Conservation (phyloP, 331 rosid genomes). For the Stylosanthes scabra region DNA sequence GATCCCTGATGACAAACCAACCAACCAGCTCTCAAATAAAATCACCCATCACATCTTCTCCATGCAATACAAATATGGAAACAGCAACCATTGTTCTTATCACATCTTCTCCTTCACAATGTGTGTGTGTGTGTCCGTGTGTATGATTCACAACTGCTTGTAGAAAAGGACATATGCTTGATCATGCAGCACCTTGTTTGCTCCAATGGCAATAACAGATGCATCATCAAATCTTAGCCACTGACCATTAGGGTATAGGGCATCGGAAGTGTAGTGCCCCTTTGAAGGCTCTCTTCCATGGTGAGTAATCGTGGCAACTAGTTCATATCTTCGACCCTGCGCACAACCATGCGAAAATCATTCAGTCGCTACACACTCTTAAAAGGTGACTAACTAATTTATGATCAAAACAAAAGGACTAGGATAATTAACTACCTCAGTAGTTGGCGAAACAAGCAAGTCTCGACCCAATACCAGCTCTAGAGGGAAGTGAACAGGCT, state of each 20-base stretch:
- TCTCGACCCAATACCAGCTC: slow-evolving; percentile 82
- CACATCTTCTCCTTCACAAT: background rate
- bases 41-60: slow-evolving; percentile 31
- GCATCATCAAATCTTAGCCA: slow-evolving; percentile 97
- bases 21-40: slow-evolving; percentile 25
- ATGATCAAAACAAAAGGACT: background rate
- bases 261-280: slow-evolving; percentile 94
- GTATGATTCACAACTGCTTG: slow-evolving; percentile 53
- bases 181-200: slow-evolving; percentile 75
- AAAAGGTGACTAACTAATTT: background rate
- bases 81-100: slow-evolving; percentile 10
- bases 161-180: slow-evolving; percentile 93
- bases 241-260: slow-evolving; percentile 59
- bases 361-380: slow-evolving; percentile 19
- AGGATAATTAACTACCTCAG: slow-evolving; percentile 57
- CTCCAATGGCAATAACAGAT: slow-evolving; percentile 72
- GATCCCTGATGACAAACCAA: slow-evolving; percentile 10
- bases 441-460: slow-evolving; percentile 67
- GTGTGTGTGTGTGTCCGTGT: slow-evolving; percentile 12
- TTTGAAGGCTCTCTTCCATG: slow-evolving; percentile 94
- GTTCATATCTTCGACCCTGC: slow-evolving; percentile 80
- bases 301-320: slow-evolving; percentile 94
- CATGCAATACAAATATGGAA: slow-evolving; percentile 11
- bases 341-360: slow-evolving; percentile 24
- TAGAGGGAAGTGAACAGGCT: slow-evolving; percentile 86